phyloP scores from a whole-genome alignment of 371 early-diverging fungal genomes.

The Sporodiniella umbellata region DNA sequence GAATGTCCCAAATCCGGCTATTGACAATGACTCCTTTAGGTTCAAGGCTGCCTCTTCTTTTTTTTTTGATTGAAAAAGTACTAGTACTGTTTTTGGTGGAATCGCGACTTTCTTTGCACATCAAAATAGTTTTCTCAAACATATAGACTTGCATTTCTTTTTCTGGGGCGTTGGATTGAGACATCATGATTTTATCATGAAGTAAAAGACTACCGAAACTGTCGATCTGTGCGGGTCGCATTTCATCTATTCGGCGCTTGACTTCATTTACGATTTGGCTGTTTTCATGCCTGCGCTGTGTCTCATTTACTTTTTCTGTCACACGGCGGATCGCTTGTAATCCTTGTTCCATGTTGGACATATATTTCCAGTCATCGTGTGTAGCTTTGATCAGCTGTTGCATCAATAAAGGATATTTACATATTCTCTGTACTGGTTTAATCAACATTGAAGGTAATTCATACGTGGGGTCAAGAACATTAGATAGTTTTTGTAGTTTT shows the following conservation, averaged over 20 bases:
- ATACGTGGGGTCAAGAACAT: slow-evolving; percentile 79
- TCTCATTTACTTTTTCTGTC: slow-evolving; percentile 89
- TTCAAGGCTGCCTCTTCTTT: slow-evolving; percentile 53
- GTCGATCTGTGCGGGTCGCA: slow-evolving; percentile 29
- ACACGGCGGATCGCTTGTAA: slow-evolving; percentile 79
- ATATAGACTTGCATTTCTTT: slow-evolving; percentile 78
- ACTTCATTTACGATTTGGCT: slow-evolving; percentile 69
- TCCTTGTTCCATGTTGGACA: slow-evolving; percentile 77
- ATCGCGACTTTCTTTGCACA: slow-evolving; percentile 74
- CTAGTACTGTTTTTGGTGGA: slow-evolving; percentile 37
- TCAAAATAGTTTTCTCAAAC: slow-evolving; percentile 85
- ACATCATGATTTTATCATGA: slow-evolving; percentile 79
- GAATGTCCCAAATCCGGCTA: slow-evolving; percentile 13
- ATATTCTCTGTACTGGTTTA: slow-evolving; percentile 96
- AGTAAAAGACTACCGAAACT: slow-evolving; percentile 82
- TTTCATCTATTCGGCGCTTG: slow-evolving; percentile 62
- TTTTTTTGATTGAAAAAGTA: slow-evolving; percentile 34
- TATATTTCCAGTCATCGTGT: slow-evolving; percentile 64
- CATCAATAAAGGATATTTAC: slow-evolving; percentile 93
- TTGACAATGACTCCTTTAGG: slow-evolving; percentile 78
- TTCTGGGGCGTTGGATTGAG: slow-evolving; percentile 65
- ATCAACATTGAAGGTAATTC: slow-evolving; percentile 90
- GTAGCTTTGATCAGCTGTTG: slow-evolving; percentile 80
- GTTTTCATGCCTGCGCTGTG: slow-evolving; percentile 87
- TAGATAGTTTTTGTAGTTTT: slow-evolving; percentile 52